Conservation (phyloP, 2,329 filamentous ascomycete species). For the Metarhizium robertsii region DNA sequence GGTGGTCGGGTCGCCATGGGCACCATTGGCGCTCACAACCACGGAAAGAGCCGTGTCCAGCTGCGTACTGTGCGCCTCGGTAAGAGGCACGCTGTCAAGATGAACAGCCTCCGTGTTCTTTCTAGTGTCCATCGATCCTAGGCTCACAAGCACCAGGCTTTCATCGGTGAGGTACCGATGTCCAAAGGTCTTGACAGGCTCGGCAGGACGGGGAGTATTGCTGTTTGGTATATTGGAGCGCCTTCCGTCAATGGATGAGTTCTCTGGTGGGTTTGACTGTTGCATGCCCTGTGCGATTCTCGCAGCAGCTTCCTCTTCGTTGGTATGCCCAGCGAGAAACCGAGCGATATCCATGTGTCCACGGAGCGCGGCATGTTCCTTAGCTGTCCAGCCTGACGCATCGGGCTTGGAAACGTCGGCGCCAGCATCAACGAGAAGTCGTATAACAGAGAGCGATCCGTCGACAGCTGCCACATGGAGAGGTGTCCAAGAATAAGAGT, state of each 20-base stretch:
- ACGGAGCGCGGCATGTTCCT: constrained; percentile 83
- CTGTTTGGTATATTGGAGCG: constrained; percentile 41
- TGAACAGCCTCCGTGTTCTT: constrained; percentile 74
- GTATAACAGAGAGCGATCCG: constrained; percentile 65
- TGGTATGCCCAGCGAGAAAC: constrained; percentile 48
- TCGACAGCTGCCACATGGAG: constrained; percentile 89
- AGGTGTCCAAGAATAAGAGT: constrained; percentile 89
- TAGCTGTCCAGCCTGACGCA: constrained; percentile 87
- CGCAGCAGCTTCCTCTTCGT: constrained; percentile 20
- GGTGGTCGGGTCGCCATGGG: constrained; percentile 75
- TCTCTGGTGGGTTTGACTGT: constrained; percentile 28
- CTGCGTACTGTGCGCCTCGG: constrained; percentile 83
- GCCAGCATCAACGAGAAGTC: constrained; percentile 68
- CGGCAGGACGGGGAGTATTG: constrained; percentile 41
- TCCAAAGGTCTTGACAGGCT: constrained; percentile 89
- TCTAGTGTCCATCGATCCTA: constrained; percentile 90
- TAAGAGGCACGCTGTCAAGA: constrained; percentile 78
- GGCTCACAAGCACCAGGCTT: constrained; percentile 81
- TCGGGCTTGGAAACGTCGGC: constrained; percentile 68
- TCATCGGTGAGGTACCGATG: constrained; percentile 89
- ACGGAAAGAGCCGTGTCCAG: constrained; percentile 90
- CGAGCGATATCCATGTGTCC: constrained; percentile 78
- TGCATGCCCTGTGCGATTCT: constrained; percentile 12
- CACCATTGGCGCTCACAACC: constrained; percentile 78
- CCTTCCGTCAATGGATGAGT: constrained; percentile 52